A percentile compares a stretch with the other conserved stretches of the same genome.
Evolutionary conservation across 2,329 filamentous ascomycete genomes (phyloP).

Genomic region (Pseudogymnoascus sp.): DNA sequence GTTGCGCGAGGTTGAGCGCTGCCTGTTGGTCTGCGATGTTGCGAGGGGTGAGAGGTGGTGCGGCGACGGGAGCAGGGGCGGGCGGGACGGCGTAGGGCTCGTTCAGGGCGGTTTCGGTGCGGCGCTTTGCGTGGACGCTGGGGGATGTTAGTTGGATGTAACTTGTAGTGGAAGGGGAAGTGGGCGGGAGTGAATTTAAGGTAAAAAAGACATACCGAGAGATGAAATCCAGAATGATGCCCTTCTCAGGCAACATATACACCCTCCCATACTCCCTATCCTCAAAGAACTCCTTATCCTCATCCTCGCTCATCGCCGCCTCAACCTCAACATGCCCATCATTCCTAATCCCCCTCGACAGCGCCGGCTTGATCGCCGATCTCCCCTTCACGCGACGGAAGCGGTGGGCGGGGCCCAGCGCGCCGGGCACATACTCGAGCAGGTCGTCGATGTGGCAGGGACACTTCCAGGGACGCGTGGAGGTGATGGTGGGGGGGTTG

Average conservation of each 20-base stretch:
- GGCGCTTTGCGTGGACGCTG: conserved; percentile 15
- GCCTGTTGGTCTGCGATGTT: conserved; percentile 53
- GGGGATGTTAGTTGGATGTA: conserved; percentile 11
- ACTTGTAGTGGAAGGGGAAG: background rate
- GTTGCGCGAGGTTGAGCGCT: conserved; percentile 53
- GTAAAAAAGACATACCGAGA: conserved; percentile 39
- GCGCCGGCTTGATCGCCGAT: conserved; percentile 42
- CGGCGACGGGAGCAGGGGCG: conserved; percentile 15
- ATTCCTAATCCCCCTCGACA: conserved; percentile 58
- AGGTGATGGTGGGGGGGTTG: conserved; percentile 54
- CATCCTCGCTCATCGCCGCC: conserved; percentile 46
- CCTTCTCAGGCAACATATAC: conserved; percentile 54
- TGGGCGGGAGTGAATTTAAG: background rate
- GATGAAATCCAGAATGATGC: conserved; percentile 66
- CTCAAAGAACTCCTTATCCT: conserved; percentile 46
- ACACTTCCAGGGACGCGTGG: conserved; percentile 73
- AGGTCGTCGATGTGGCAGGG: conserved; percentile 78
- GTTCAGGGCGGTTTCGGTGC: background rate
- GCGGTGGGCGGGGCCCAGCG: conserved; percentile 51
- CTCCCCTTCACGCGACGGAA: conserved; percentile 52
- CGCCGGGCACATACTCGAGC: conserved; percentile 47
- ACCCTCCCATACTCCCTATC: conserved; percentile 53
- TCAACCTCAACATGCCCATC: conserved; percentile 66
- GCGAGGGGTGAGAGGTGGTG: conserved; percentile 16
- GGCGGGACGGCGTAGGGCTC: background rate